phyloP scores from a whole-genome alignment of 139 green algal species.

The Chlorella sp. region DNA sequence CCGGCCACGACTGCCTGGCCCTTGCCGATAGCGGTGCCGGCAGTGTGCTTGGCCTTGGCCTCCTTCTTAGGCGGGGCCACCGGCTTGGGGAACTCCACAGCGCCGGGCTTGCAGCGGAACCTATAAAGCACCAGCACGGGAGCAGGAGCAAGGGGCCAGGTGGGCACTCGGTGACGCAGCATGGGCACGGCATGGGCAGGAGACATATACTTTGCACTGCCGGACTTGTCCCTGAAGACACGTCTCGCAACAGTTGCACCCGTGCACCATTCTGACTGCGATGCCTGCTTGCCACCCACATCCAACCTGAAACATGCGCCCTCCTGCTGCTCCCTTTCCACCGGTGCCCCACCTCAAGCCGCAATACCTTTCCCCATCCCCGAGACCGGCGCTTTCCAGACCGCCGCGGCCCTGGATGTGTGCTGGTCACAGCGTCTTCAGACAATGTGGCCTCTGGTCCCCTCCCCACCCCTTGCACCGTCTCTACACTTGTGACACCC shows the following conservation, averaged over 20 bases:
- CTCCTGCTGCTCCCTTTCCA: not conserved
- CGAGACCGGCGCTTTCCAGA: too few species aligned
- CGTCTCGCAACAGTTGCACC: too few species aligned
- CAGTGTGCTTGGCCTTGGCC: not conserved
- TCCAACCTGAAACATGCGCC: not conserved
- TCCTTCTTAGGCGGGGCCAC: not conserved
- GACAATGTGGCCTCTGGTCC: too few species aligned
- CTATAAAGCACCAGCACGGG: not conserved
- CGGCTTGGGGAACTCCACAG: constrained; percentile 13
- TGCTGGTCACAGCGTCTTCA: too few species aligned
- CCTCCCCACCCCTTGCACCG: not conserved
- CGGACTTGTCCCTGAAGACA: too few species aligned
- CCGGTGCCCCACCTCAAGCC: too few species aligned
- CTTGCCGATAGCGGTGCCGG: not conserved
- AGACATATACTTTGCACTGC: too few species aligned
- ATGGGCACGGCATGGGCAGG: not conserved
- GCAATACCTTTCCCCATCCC: too few species aligned
- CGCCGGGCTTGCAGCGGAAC: constrained; percentile 24
- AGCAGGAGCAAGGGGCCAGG: not conserved
- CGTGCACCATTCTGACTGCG: too few species aligned
- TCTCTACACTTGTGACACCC: not conserved
- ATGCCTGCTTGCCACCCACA: too few species aligned
- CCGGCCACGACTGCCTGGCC: not conserved
- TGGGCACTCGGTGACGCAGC: not conserved
- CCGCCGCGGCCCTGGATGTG: too few species aligned